These are phyloP conservation scores for Castanospermum australe DNA, from an alignment of 306 rosid genomes.

Conservation along the genomic window DNA sequence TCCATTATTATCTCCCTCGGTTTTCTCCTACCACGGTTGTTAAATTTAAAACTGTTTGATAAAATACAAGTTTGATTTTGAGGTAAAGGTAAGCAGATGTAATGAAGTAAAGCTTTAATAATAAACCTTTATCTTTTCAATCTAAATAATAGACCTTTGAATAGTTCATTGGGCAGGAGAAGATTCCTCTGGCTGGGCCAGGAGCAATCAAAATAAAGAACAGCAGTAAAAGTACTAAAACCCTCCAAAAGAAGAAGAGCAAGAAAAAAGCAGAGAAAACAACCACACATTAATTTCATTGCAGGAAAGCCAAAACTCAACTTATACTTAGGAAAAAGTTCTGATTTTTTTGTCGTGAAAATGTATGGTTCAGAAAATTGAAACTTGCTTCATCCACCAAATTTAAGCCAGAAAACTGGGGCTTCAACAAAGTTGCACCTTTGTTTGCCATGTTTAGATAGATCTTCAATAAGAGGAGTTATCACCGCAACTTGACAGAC, in stretches of 20 bases:
- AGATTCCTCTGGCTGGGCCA: slow-evolving; percentile 36
- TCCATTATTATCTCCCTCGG: background rate
- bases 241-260: background rate
- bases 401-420: background rate
- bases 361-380: background rate
- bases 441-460: background rate
- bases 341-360: background rate
- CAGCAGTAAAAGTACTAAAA: background rate
- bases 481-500: slow-evolving; percentile 41
- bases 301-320: background rate
- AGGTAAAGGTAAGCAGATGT: background rate
- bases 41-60: background rate
- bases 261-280: background rate
- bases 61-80: background rate
- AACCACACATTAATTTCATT: slow-evolving; percentile 1
- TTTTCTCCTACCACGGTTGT: background rate
- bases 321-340: background rate
- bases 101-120: slow-evolving; percentile 1
- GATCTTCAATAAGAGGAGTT: background rate
- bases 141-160: slow-evolving; percentile 8
- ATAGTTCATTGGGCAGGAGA: slow-evolving; percentile 2
- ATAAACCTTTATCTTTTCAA: background rate
- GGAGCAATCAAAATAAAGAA: slow-evolving; percentile 7
- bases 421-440: background rate
- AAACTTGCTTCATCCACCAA: background rate